Conservation (phyloP, 306 rosid species). For the Sicyos baderoa region DNA sequence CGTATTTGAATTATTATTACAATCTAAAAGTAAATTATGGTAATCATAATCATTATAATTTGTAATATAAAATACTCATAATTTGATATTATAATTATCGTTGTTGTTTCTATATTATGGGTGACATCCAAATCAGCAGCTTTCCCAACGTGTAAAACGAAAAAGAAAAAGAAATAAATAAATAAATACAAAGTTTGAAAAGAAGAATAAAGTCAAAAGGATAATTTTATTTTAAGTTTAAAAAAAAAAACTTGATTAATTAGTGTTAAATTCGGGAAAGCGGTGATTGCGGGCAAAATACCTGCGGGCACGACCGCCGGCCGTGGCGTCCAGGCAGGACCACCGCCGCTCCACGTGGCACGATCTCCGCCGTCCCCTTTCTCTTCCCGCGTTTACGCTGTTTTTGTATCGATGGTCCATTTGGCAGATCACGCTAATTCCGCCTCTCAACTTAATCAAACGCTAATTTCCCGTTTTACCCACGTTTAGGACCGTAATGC, state of each 20-base stretch:
- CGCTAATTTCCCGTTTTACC: background rate
- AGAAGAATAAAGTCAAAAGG: background rate
- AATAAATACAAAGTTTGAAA: background rate
- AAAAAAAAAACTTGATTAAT: background rate
- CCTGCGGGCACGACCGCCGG: constrained; percentile 23
- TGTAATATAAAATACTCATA: background rate
- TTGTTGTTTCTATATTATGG: background rate
- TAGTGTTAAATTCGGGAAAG: background rate
- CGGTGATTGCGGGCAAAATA: constrained; percentile 26
- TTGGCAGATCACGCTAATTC: constrained; percentile 2
- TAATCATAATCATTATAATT: background rate
- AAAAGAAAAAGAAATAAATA: background rate
- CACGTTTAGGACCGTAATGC: background rate
- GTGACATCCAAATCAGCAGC: constrained; percentile 3
- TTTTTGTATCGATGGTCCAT: background rate
- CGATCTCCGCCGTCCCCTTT: background rate
- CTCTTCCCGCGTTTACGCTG: background rate
- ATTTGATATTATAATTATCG: background rate
- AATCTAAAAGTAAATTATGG: background rate
- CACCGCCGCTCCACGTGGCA: constrained; percentile 21
- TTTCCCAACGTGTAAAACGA: background rate
- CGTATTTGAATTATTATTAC: background rate
- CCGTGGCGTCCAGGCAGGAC: constrained; percentile 25
- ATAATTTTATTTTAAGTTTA: background rate
- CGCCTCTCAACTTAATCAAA: background rate